These are phyloP conservation scores for Parastagonospora avenae DNA, from an alignment of 2,329 filamentous ascomycete species.

Conservation along the genomic window DNA sequence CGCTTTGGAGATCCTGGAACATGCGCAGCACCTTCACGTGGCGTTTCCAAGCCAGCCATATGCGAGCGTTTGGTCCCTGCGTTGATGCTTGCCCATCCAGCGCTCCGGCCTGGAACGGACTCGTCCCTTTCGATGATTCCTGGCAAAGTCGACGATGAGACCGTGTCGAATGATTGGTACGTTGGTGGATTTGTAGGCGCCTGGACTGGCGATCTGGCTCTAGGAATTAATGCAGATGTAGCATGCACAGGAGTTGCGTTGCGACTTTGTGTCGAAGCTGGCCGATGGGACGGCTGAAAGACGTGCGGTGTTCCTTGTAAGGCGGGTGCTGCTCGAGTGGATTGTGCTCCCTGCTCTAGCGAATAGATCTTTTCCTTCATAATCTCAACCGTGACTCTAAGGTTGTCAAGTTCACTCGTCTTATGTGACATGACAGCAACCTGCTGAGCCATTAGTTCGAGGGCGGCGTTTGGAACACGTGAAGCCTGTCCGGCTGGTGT, in stretches of 20 bases:
- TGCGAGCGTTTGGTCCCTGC: constrained; percentile 47
- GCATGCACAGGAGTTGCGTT: constrained; percentile 4
- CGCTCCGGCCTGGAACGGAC: constrained; percentile 22
- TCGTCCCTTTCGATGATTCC: constrained; percentile 26
- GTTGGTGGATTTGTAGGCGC: constrained; percentile 2
- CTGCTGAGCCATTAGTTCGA: constrained; percentile 53
- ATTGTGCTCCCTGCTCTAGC: constrained; percentile 38
- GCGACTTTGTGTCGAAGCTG: constrained; percentile 3
- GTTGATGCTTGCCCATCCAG: constrained; percentile 54
- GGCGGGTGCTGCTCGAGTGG: constrained; percentile 2
- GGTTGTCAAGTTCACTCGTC: constrained; percentile 52
- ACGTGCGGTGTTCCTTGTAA: constrained; percentile 11
- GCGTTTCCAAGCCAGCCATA: constrained; percentile 43
- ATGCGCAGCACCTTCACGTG: constrained; percentile 28
- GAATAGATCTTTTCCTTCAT: constrained; percentile 53
- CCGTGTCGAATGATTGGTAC: constrained; percentile 6
- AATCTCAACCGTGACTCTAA: constrained; percentile 55
- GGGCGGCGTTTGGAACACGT: constrained; percentile 43
- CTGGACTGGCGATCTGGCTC: neutral
- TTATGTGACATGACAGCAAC: constrained; percentile 49
- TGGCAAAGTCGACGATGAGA: constrained; percentile 11
- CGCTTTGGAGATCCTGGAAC: constrained; percentile 52
- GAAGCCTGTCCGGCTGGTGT: constrained; percentile 7
- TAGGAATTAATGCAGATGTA: neutral
- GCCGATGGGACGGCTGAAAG: constrained; percentile 14